phyloP scores from a whole-genome alignment of 2,329 filamentous ascomycete genomes.

The Paraphoma chrysanthemicola region DNA sequence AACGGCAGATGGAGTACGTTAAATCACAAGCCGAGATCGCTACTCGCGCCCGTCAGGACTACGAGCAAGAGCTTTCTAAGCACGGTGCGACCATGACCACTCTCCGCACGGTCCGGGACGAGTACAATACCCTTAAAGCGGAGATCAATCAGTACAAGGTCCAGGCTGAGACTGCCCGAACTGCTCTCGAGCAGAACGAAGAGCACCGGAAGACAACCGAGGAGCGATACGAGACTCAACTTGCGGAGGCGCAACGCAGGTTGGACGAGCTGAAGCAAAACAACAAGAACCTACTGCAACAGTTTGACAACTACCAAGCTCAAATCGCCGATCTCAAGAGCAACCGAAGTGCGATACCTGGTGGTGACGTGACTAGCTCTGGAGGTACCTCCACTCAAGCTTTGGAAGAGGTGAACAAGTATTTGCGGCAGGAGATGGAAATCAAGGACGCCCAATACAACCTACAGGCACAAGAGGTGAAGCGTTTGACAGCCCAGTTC shows the following conservation, averaged over 20 bases:
- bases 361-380: conserved; percentile 59
- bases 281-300: conserved; percentile 88
- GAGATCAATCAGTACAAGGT: conserved; percentile 76
- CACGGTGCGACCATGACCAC: conserved; percentile 93
- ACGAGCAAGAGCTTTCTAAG: conserved; percentile 92
- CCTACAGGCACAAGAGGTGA: conserved; percentile 84
- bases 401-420: conserved; percentile 88
- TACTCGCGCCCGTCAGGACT: conserved; percentile 90
- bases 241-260: conserved; percentile 77
- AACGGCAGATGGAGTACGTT: conserved; percentile 88
- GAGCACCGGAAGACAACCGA: conserved; percentile 86
- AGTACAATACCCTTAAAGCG: conserved; percentile 83
- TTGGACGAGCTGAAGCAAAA: conserved; percentile 86
- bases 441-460: conserved; percentile 97
- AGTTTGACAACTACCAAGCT: conserved; percentile 80
- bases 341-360: conserved; percentile 65
- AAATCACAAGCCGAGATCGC: conserved; percentile 94
- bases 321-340: conserved; percentile 84
- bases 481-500: conserved; percentile 87
- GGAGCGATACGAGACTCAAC: conserved; percentile 81
- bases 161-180: conserved; percentile 85
- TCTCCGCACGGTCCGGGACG: conserved; percentile 77
- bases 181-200: conserved; percentile 79
- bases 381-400: conserved; percentile 70
- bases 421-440: conserved; percentile 93